Evolutionary conservation across 805 yeast species (phyloP), one percentile per base, ranked within the genome.

Genomic region (Nematodospora valgi): DNA sequence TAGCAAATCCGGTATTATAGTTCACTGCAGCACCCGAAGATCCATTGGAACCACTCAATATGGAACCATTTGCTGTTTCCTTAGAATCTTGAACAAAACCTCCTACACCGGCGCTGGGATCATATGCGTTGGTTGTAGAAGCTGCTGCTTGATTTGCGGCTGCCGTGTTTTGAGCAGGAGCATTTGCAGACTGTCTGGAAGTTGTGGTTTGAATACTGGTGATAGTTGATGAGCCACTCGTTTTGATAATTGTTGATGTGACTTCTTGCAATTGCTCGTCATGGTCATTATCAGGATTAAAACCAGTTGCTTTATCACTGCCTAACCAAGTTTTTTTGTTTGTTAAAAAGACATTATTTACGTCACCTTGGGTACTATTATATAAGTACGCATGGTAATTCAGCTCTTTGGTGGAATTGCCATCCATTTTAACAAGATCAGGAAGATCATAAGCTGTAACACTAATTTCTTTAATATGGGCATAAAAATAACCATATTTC

Each of bases 401-500:
- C 52, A 82, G 81, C 0, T 82, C 64, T 29, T 51, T 57, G 32
- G 72, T 55, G 31, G 81, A 82, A 22, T 59, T 58, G 32, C 56
- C 56, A 25, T 51, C 53, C 30, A 44, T 43, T 27, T 49, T 47
- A 19, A 80, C 70, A 23, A 64, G 74, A 9, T 65, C 48, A 19
- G 96, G 96, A 23, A 87, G 75, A 50, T 74, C 86, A 59, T 85
- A 83, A 52, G 94, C 78, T 34, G 76, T 70, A 32, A 88, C 72
- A 11, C 71, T 66, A 23, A 86, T 68, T 29, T 73, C 70, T 49
- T 79, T 68, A 30, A 89, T 49, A 39, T 74, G 69, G 18, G 84
- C 80, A 55, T 78, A 86, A 64, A 76, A 82, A 66, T 88, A 89
- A n/a, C 97, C 96, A 34, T 80, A 75, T 38, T 82, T 66, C 41